These are phyloP conservation scores for Nakazawaea wyomingensis DNA, from an alignment of 805 yeast genomes.

Conservation along the genomic window DNA sequence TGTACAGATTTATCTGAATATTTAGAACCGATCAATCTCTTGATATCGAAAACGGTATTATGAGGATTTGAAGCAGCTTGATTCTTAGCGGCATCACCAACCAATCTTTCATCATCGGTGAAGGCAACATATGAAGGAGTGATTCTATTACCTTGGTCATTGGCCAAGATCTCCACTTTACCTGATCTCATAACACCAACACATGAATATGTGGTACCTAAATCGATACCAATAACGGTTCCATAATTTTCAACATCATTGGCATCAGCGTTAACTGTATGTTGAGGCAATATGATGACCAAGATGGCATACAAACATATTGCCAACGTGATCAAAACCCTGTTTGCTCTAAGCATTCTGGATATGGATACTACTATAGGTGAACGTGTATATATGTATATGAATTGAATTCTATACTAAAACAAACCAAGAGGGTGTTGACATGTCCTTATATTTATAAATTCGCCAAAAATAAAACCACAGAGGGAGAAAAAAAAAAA, in stretches of 20 bases:
- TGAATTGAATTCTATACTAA: no score
- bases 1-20: conserved; percentile 75
- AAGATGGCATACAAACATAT: conserved; percentile 15
- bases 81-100: conserved; percentile 98
- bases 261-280: conserved; percentile 11
- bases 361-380: neutral
- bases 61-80: conserved; percentile 96
- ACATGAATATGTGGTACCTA: conserved; percentile 97
- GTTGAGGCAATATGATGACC: conserved; percentile 14
- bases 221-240: conserved; percentile 84
- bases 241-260: conserved; percentile 44
- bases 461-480: no score
- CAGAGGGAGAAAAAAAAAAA: no score
- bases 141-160: conserved; percentile 98
- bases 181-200: conserved; percentile 85
- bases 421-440: no score
- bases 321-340: conserved; percentile 10
- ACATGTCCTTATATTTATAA: no score
- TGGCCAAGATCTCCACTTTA: conserved; percentile 91
- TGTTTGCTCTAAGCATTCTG: conserved; percentile 10
- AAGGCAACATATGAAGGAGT: conserved; percentile 96
- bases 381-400: no score
- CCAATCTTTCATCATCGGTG: conserved; percentile 91
- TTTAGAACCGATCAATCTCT: conserved; percentile 87
- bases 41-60: conserved; percentile 93